Conservation (phyloP, 2,329 filamentous ascomycete species). For the Podosphaera fusca region DNA sequence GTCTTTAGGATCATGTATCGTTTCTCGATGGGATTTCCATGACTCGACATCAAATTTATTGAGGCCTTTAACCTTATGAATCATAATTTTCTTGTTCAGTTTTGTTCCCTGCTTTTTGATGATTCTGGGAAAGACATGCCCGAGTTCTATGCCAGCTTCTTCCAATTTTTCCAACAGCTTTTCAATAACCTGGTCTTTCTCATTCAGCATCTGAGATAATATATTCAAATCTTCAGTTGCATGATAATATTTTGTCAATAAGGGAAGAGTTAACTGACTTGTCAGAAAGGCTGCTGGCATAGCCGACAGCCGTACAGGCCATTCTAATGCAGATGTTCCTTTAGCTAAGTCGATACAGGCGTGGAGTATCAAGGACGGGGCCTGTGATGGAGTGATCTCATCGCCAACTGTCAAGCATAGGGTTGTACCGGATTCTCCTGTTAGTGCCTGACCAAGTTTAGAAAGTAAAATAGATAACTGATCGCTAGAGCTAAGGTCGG, state of each 20-base stretch:
- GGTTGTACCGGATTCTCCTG: conserved; percentile 22
- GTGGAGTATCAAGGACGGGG: conserved; percentile 18
- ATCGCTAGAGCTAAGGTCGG: conserved; percentile 41
- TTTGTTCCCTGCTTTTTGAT: conserved; percentile 17
- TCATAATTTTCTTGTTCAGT: conserved; percentile 17
- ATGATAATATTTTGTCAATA: conserved; percentile 22
- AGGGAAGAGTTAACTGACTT: conserved; percentile 23
- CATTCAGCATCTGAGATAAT: conserved; percentile 22
- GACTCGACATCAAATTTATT: conserved; percentile 20
- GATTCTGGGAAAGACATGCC: conserved; percentile 25
- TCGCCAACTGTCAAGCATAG: conserved; percentile 19
- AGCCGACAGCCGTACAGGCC: conserved; percentile 34
- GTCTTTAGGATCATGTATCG: neutral
- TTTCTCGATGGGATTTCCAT: conserved; percentile 7
- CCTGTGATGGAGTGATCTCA: conserved; percentile 17
- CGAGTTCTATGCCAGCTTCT: conserved; percentile 25
- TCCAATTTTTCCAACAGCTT: conserved; percentile 30
- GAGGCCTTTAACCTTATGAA: conserved; percentile 22
- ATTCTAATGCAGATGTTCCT: conserved; percentile 38
- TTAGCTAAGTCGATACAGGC: conserved; percentile 36
- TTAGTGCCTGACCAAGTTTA: conserved; percentile 30
- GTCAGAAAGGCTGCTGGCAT: conserved; percentile 18
- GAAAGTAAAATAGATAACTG: conserved; percentile 45
- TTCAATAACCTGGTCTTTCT: conserved; percentile 31
- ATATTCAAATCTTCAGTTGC: conserved; percentile 21